phyloP scores from a whole-genome alignment of 192 early-diverging fungal genomes.

The Entomortierella beljakovae region DNA sequence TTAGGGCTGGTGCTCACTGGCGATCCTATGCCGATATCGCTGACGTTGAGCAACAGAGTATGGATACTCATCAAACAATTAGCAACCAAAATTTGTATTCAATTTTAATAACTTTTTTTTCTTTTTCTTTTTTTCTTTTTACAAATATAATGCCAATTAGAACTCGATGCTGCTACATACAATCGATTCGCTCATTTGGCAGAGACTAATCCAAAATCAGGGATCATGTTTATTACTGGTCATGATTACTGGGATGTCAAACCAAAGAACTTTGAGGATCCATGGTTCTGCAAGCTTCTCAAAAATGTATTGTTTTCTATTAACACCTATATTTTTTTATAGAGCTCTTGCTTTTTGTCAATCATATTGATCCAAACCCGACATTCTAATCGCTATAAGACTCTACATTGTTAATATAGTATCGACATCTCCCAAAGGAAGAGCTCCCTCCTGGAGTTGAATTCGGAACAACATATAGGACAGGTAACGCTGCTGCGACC shows the following conservation, averaged over 20 bases:
- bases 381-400: not conserved
- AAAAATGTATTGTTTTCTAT: constrained; percentile 60
- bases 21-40: constrained; percentile 57
- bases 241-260: constrained; percentile 70
- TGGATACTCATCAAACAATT: no score
- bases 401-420: constrained; percentile 33
- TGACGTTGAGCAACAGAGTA: constrained; percentile 60
- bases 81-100: no score
- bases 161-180: constrained; percentile 51
- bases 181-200: constrained; percentile 52
- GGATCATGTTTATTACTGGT: constrained; percentile 63
- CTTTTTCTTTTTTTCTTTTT: no score
- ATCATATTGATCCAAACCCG: no score
- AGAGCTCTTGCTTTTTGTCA: no score
- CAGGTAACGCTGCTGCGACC: constrained; percentile 58
- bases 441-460: constrained; percentile 65
- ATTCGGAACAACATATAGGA: constrained; percentile 73
- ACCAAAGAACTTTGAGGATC: constrained; percentile 63
- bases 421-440: constrained; percentile 50
- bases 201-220: constrained; percentile 52
- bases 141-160: constrained; percentile 18
- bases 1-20: constrained; percentile 64
- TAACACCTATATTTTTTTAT: no score
- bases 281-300: constrained; percentile 70
- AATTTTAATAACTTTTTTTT: no score